Percentiles rank a stretch among this genome's conserved stretches.
phyloP scores from a whole-genome alignment of 208 protist genomes.

The Sergeia podlipaevii region DNA sequence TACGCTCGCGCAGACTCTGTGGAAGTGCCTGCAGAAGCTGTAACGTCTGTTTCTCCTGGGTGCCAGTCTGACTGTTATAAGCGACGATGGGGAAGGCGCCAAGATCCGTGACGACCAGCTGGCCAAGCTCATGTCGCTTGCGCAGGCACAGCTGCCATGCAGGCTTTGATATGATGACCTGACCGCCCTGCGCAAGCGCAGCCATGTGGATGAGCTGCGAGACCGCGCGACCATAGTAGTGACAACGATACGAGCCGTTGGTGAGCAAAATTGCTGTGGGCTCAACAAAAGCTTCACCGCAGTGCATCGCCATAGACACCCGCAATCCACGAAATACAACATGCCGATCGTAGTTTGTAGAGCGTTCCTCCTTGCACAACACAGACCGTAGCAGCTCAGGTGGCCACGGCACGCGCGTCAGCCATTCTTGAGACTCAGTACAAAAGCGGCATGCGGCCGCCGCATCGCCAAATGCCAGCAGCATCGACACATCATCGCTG shows the following conservation, averaged over 20 bases:
- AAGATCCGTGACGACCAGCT: constrained; percentile 40
- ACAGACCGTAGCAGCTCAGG: constrained; percentile 39
- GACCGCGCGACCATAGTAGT: constrained; percentile 83
- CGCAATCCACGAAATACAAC: constrained; percentile 67
- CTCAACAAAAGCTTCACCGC: constrained; percentile 65
- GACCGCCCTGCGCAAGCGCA: constrained; percentile 71
- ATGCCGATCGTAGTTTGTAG: background rate
- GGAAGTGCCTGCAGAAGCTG: constrained; percentile 60
- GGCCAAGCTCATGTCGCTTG: constrained; percentile 50
- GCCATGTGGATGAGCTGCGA: constrained; percentile 72
- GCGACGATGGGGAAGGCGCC: constrained; percentile 59
- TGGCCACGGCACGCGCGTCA: constrained; percentile 75
- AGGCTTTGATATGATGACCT: constrained; percentile 61
- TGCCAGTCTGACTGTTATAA: constrained; percentile 62
- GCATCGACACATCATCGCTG: constrained; percentile 74
- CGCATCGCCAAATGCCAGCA: constrained; percentile 74
- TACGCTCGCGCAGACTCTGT: constrained; percentile 32
- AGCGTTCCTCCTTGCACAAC: constrained; percentile 28
- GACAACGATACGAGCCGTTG: constrained; percentile 44
- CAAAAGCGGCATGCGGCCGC: constrained; percentile 77
- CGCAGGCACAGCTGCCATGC: constrained; percentile 64
- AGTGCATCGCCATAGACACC: constrained; percentile 71
- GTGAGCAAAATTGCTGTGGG: constrained; percentile 46
- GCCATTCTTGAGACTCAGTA: constrained; percentile 72
- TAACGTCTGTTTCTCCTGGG: constrained; percentile 65